These are phyloP conservation scores for Neurospora sp. DNA, from an alignment of 495 filamentous ascomycete species.

Conservation along the genomic window DNA sequence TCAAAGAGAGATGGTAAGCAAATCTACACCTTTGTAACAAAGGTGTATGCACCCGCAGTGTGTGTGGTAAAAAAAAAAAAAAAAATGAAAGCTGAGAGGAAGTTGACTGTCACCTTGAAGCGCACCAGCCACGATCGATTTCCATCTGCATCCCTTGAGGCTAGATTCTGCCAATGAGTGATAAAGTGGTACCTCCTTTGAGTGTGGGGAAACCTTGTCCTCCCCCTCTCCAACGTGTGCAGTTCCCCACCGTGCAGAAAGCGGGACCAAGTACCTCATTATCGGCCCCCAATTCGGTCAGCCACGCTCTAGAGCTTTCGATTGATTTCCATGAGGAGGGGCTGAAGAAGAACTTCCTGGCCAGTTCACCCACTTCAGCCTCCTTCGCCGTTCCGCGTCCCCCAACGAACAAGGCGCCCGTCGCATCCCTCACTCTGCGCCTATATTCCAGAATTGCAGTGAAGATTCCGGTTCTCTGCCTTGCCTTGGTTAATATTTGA, in stretches of 20 bases:
- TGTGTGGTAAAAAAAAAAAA: neutral
- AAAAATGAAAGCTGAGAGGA: neutral
- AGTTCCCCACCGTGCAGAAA: neutral
- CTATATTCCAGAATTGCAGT: neutral
- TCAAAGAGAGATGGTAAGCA: neutral
- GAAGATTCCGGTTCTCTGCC: neutral
- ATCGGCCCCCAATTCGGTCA: slow-evolving; percentile 9
- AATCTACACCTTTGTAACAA: neutral
- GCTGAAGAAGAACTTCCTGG: slow-evolving; percentile 11
- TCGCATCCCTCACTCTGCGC: neutral
- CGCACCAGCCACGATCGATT: slow-evolving; percentile 10
- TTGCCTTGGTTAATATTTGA: neutral
- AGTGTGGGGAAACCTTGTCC: neutral
- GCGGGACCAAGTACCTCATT: slow-evolving; percentile 9
- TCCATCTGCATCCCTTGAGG: slow-evolving; percentile 10
- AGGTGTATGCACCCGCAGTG: neutral
- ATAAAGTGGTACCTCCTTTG: slow-evolving; percentile 5
- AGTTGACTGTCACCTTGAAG: neutral
- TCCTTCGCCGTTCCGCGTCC: neutral
- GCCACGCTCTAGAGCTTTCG: slow-evolving; percentile 29
- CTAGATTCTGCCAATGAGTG: neutral
- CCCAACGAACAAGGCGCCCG: neutral
- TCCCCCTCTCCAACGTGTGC: neutral
- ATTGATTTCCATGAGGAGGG: slow-evolving; percentile 29
- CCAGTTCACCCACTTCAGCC: neutral